phyloP scores from a whole-genome alignment of 345 rosid species.

The Eucalyptus sp. region DNA sequence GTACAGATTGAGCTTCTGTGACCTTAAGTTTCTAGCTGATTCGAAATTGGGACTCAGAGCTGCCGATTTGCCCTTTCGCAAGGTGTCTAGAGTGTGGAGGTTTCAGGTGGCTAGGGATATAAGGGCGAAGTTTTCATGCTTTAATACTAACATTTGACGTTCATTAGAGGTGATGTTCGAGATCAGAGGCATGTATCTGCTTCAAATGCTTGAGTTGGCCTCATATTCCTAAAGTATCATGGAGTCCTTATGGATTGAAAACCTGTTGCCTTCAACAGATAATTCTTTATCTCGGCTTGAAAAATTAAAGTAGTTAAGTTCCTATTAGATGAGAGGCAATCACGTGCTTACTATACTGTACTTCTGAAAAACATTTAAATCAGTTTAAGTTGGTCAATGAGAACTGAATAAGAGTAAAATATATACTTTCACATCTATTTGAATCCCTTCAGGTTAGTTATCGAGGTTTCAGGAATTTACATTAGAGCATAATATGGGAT shows the following conservation, averaged over 20 bases:
- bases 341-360: neutral
- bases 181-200: neutral
- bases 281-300: neutral
- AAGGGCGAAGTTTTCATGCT: neutral
- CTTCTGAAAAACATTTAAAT: neutral
- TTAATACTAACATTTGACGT: neutral
- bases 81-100: neutral
- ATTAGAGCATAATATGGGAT: neutral
- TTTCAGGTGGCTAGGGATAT: neutral
- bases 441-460: neutral
- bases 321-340: neutral
- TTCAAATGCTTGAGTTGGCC: neutral
- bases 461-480: neutral
- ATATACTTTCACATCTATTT: neutral
- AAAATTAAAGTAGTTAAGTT: neutral
- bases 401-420: neutral
- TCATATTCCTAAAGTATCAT: neutral
- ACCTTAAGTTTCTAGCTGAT: neutral
- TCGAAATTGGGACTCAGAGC: neutral
- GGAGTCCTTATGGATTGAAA: neutral
- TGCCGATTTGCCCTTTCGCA: neutral
- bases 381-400: neutral
- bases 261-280: neutral
- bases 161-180: neutral
- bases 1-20: neutral